Conservation (phyloP, 495 filamentous ascomycete genomes). For the Cercophora sp. region DNA sequence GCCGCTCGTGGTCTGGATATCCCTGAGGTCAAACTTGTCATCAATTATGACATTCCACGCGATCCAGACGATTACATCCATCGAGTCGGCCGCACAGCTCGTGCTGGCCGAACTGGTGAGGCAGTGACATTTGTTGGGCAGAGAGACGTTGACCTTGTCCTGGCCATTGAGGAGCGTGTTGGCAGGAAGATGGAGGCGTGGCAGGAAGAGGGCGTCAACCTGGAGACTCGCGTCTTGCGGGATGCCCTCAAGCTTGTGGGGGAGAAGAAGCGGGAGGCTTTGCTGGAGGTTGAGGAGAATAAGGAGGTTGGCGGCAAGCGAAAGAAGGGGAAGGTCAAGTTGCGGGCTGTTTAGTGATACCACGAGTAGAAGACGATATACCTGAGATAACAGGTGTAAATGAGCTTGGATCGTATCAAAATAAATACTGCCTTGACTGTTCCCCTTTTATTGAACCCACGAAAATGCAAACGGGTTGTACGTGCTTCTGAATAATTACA, state of each 20-base stretch:
- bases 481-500: too few relatives aligned
- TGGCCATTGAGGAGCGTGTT: constrained; percentile 82
- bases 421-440: too few relatives aligned
- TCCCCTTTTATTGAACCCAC: too few relatives aligned
- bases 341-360: too few relatives aligned
- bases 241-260: constrained; percentile 83
- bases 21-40: constrained; percentile 79
- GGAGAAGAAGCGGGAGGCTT: constrained; percentile 84
- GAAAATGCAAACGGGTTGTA: too few relatives aligned
- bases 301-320: constrained; percentile 78
- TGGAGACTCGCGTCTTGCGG: constrained; percentile 79
- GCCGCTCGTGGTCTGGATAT: constrained; percentile 96
- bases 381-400: too few relatives aligned
- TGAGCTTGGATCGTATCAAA: too few relatives aligned
- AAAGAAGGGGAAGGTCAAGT: constrained; percentile 57
- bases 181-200: constrained; percentile 76
- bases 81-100: constrained; percentile 88
- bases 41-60: constrained; percentile 93
- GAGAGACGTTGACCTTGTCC: constrained; percentile 79
- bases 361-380: too few relatives aligned
- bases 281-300: constrained; percentile 86
- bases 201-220: constrained; percentile 81
- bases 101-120: constrained; percentile 78
- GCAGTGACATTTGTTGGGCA: constrained; percentile 88
- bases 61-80: constrained; percentile 98